Base-by-base conservation (phyloP, 352 stramenopile species). In the Phytophthora hybrid region DNA sequence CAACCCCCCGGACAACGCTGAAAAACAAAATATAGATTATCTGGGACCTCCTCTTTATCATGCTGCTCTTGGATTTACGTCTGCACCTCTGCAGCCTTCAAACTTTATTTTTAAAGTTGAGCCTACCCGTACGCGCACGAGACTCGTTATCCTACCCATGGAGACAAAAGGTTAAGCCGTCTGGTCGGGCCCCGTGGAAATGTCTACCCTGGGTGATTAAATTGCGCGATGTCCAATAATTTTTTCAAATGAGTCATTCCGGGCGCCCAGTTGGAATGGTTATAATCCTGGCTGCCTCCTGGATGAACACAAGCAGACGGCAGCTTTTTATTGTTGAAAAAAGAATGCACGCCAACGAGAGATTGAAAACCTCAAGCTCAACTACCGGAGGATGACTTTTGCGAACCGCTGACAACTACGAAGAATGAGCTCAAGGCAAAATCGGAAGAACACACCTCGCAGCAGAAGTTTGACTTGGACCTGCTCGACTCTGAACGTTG, bases 291-390 rank as follows among this genome's bases (percentile, higher is more conserved):
- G 54, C n/a, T 59, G 29, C 8, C 2, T 59, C 6, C n/a, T 59
- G 5, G 18, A 59, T 11, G 31, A 59, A 16, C 54, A 59, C 26
- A 59, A 59, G 54, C 54, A 31, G 29, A 41, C 18, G 9, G 54
- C 29, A 3, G 16, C 32, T 18, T 59, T 46, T n/a, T 59, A n/a
- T 51, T 13, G 0, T 21, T 8, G 13, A 21, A 51, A 51, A 51
- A 23, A n/a, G 44, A 51, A 51, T 23, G 5, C 18, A 13, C 44
- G 44, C 18, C 44, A 51, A 21, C 44, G 44, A 10, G 18, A 51
- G n/a, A n/a, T 51, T 51, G 18, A 51, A 23, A 51, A 51, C 18
- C 44, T 51, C 16, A 51, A 21, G 16, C 4, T 51, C 14, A 11
- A 11, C 6, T 13, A 16, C 44, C 44, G 14, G 44, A 9, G n/a